Evolutionary conservation across 106 monocot genomes (phyloP).

Genomic region (Apostasia ramifera): DNA sequence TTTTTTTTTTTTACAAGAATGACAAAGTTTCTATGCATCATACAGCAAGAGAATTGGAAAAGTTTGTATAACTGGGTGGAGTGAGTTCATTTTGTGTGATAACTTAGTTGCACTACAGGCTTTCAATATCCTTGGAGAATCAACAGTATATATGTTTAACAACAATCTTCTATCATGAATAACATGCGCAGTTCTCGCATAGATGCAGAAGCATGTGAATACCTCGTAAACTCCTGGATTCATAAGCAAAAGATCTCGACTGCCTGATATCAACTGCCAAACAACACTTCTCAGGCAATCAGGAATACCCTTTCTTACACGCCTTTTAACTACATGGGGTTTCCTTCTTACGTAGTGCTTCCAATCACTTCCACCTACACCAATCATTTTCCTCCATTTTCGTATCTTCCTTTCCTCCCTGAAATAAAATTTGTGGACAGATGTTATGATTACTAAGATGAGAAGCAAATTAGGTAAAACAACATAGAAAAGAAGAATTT

Average conservation of each 20-base stretch:
- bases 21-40: too few species aligned
- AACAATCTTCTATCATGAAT: constrained; percentile 3
- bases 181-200: neutral
- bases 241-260: constrained; percentile 88
- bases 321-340: constrained; percentile 79
- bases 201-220: constrained; percentile 6
- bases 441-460: neutral
- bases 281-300: constrained; percentile 94
- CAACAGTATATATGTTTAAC: neutral
- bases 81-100: too few species aligned
- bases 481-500: neutral
- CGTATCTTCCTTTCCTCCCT: constrained; percentile 79
- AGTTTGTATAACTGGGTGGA: too few species aligned
- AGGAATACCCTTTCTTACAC: constrained; percentile 93
- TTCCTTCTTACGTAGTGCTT: constrained; percentile 86
- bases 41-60: too few species aligned
- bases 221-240: constrained; percentile 99
- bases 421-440: constrained; percentile 2
- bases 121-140: neutral
- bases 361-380: constrained; percentile 97
- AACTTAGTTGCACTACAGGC: too few species aligned
- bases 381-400: constrained; percentile 99
- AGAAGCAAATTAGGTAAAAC: neutral
- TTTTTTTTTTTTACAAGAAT: too few species aligned
- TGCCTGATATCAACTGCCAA: constrained; percentile 99